Percentiles rank a stretch among this genome's conserved stretches.
Evolutionary conservation across 148 eudicot species (phyloP).

Genomic region (Vaccinium macrocarpon): DNA sequence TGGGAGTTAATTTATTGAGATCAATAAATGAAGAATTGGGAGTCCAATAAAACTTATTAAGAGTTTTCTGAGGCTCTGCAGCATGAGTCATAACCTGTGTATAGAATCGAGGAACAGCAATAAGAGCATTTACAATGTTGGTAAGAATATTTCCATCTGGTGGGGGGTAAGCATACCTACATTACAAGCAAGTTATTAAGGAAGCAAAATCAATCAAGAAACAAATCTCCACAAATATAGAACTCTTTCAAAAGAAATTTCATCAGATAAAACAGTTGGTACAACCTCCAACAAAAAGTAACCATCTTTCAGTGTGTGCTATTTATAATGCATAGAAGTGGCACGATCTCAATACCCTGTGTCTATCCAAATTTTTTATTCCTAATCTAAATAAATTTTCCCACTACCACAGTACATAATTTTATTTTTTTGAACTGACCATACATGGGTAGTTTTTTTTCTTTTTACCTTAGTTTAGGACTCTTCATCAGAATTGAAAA

Average conservation of each 20-base stretch:
- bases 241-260: background rate
- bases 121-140: conserved; percentile 90
- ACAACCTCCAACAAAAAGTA: background rate
- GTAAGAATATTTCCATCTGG: conserved; percentile 92
- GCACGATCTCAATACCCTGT: background rate
- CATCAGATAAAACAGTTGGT: background rate
- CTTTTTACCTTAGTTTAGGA: background rate
- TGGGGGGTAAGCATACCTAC: conserved; percentile 91
- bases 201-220: background rate
- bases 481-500: background rate
- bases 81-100: conserved; percentile 51
- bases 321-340: background rate
- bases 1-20: background rate
- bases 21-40: conserved; percentile 1
- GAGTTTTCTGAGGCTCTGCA: background rate
- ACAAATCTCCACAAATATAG: background rate
- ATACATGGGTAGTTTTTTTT: background rate
- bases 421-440: background rate
- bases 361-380: background rate
- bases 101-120: conserved; percentile 96
- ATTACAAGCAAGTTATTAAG: conserved; percentile 20
- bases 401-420: background rate
- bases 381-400: background rate
- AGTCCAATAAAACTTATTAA: background rate
- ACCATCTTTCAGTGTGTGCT: background rate